Evolutionary conservation across 371 early-diverging fungal genomes (phyloP).

Genomic region (Mortierella sp.): DNA sequence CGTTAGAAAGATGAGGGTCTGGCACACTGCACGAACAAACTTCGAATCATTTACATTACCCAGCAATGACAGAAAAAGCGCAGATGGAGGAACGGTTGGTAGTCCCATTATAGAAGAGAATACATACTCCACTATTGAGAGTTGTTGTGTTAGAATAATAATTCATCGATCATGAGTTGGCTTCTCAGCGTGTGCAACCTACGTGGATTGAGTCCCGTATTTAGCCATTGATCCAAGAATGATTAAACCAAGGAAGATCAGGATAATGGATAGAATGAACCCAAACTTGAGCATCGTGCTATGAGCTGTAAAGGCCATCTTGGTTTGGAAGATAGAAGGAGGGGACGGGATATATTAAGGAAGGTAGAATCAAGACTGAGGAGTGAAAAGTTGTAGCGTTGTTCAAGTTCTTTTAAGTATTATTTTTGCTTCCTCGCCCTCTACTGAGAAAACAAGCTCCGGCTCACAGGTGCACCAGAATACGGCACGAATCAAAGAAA

Average conservation of each 20-base stretch:
- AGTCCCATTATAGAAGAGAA: neutral
- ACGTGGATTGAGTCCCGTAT: neutral
- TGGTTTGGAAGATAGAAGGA: neutral
- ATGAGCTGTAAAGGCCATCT: slow-evolving; percentile 30
- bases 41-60: slow-evolving; percentile 3
- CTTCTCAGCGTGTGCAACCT: neutral
- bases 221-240: slow-evolving; percentile 10
- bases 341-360: no score
- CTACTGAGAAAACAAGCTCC: no score
- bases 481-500: no score
- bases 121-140: neutral
- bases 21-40: no score
- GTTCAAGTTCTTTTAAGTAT: no score
- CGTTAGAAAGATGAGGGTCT: no score
- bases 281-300: slow-evolving; percentile 30
- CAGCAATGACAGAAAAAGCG: slow-evolving; percentile 1
- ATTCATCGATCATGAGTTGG: neutral
- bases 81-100: neutral
- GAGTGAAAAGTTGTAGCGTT: no score
- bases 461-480: no score
- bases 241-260: slow-evolving; percentile 26
- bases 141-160: neutral
- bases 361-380: no score
- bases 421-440: no score
- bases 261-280: slow-evolving; percentile 14